phyloP scores from a whole-genome alignment of 306 rosid species.

The Potentilla sterilis region DNA sequence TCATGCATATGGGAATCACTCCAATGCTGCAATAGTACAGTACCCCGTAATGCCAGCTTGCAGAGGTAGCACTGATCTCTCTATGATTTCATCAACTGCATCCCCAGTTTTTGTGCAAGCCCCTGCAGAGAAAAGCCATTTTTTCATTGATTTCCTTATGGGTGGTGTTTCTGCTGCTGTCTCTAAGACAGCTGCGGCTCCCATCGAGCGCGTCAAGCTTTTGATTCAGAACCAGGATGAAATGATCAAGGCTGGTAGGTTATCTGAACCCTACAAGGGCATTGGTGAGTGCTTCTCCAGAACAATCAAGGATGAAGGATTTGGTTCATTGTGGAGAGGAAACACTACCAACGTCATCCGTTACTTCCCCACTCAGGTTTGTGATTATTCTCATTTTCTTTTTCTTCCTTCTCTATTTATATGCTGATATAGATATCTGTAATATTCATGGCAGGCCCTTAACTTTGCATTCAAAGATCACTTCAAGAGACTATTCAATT shows the following conservation, averaged over 20 bases:
- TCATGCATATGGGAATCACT: constrained; percentile 46
- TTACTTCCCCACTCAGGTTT: constrained; percentile 49
- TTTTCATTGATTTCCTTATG: constrained; percentile 76
- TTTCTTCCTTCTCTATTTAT: neutral
- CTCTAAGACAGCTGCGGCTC: constrained; percentile 90
- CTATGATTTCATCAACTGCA: constrained; percentile 48
- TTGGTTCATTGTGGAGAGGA: constrained; percentile 74
- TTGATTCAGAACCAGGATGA: constrained; percentile 90
- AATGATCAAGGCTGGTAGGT: constrained; percentile 76
- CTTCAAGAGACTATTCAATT: no score
- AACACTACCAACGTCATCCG: constrained; percentile 87
- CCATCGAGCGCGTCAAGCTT: constrained; percentile 86
- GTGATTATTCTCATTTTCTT: neutral
- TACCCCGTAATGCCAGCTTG: constrained; percentile 47
- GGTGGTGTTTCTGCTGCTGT: constrained; percentile 96
- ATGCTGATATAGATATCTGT: constrained; percentile 14
- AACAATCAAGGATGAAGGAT: constrained; percentile 67
- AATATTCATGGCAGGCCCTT: constrained; percentile 52
- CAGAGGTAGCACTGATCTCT: constrained; percentile 48
- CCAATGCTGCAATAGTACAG: constrained; percentile 55
- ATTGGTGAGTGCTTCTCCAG: constrained; percentile 78
- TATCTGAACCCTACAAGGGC: constrained; percentile 89
- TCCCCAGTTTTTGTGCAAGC: constrained; percentile 77
- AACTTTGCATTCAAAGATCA: constrained; percentile 52
- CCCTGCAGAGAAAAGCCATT: constrained; percentile 72